phyloP scores from a whole-genome alignment of 148 eudicot genomes.

The Vaccinium macrocarpon region DNA sequence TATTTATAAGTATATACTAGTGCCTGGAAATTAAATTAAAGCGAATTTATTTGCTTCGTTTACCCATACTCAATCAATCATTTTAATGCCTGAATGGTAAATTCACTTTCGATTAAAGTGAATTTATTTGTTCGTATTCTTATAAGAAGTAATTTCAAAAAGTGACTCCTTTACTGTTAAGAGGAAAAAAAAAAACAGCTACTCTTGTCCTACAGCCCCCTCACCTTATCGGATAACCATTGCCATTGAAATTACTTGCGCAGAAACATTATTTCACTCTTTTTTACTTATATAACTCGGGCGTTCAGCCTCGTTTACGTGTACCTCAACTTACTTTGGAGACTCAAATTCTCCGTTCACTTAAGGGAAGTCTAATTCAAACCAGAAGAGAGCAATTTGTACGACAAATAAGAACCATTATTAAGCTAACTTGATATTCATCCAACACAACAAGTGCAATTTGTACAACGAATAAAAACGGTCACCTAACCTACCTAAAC shows the following conservation, averaged over 20 bases:
- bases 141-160: too few species aligned
- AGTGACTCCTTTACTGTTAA: neutral
- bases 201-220: neutral
- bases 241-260: neutral
- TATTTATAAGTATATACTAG: neutral
- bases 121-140: too few species aligned
- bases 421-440: neutral
- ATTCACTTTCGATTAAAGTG: too few species aligned
- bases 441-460: neutral
- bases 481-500: slow-evolving; percentile 13
- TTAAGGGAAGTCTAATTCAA: too few species aligned
- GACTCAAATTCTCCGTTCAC: too few species aligned
- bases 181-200: neutral
- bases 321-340: too few species aligned
- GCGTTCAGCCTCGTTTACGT: too few species aligned
- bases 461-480: neutral
- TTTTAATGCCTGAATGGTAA: neutral
- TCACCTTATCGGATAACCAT: neutral
- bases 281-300: too few species aligned
- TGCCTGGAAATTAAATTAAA: neutral
- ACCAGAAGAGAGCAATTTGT: too few species aligned
- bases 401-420: neutral
- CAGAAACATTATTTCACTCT: neutral
- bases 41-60: too few species aligned
- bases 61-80: neutral